Evolutionary conservation across 1,284 basidiomycete genomes (phyloP), one percentile per base, ranked within the genome.

Genomic region (Ceratobasidium sp.): DNA sequence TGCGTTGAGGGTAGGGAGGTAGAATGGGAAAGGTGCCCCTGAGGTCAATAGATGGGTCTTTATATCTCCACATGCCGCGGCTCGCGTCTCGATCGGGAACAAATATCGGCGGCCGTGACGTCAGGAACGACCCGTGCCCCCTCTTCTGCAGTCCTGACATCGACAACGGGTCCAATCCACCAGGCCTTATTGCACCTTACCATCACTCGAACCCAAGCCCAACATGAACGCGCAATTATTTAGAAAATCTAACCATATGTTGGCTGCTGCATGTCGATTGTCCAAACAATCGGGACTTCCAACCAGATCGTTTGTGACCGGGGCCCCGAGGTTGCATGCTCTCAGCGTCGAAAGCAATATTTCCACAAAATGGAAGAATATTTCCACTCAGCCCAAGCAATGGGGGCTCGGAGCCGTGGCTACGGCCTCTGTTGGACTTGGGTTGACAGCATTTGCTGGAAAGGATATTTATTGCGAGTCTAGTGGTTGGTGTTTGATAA

Each of bases 31-130:
- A n/a, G n/a, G n/a, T n/a, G n/a, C n/a, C n/a, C n/a, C n/a, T n/a
- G n/a, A n/a, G n/a, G n/a, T n/a, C n/a, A n/a, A n/a, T n/a, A n/a
- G n/a, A 21, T 47, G n/a, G 58, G 33, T 14, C 21, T 57, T 62
- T 69, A 62, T 42, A 21, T 19, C 29, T 30, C 14, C 42, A n/a
- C 19, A 41, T 23, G 39, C 49, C 60, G 60, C 60, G 60, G 27
- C 41, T 27, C 49, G 60, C 60, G 60, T 53, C 50, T 14, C 29
- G 19, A 46, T 21, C 42, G 33, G 11, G 11, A n/a, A 46, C 42
- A 53, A 6, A 52, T 52, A 42, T 19, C 47, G 47, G 60, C 60
- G 52, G 27, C 49, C 60, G 41, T 50, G 69, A 62, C 58, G 69
- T 62, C 59, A 69, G 27, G 30, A 44, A 36, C n/a, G 56, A 44